phyloP scores from a whole-genome alignment of 148 eudicot genomes.

The Polygonum maritimum region DNA sequence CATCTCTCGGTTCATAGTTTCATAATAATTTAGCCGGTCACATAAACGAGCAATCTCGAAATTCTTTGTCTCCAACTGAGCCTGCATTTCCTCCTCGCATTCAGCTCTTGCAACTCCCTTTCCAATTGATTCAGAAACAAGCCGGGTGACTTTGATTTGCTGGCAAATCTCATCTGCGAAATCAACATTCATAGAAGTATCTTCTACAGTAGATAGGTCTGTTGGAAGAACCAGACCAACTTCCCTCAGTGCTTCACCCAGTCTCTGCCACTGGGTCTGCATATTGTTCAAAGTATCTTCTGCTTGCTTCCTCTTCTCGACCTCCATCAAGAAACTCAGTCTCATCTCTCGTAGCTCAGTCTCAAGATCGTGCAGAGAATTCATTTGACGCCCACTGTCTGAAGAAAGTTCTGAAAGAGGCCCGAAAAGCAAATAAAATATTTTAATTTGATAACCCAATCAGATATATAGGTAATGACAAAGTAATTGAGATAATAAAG shows the following conservation, averaged over 20 bases:
- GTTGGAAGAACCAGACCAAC: slow-evolving; percentile 67
- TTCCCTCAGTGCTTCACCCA: slow-evolving; percentile 46
- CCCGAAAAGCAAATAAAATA: slow-evolving; percentile 7
- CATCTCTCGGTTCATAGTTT: slow-evolving; percentile 92
- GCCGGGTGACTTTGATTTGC: slow-evolving; percentile 59
- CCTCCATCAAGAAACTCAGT: slow-evolving; percentile 69
- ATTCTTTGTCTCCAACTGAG: slow-evolving; percentile 69
- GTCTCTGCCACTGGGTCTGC: slow-evolving; percentile 53
- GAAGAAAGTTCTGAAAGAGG: slow-evolving; percentile 58
- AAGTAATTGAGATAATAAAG: not conserved
- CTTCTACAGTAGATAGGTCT: slow-evolving; percentile 33
- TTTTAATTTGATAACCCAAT: not conserved
- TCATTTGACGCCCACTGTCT: slow-evolving; percentile 52
- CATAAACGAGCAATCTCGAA: slow-evolving; percentile 78
- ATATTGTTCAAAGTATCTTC: slow-evolving; percentile 55
- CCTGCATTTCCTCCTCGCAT: slow-evolving; percentile 73
- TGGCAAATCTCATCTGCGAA: slow-evolving; percentile 49
- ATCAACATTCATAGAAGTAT: slow-evolving; percentile 27
- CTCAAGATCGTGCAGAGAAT: slow-evolving; percentile 39
- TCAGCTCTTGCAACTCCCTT: slow-evolving; percentile 77
- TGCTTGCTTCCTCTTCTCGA: slow-evolving; percentile 82
- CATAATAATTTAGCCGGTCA: slow-evolving; percentile 82
- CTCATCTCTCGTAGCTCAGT: slow-evolving; percentile 73
- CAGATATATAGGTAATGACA: not conserved
- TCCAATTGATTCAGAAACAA: slow-evolving; percentile 72